Evolutionary conservation across 306 rosid genomes (phyloP).

Genomic region (Vachellia pachyceras): DNA sequence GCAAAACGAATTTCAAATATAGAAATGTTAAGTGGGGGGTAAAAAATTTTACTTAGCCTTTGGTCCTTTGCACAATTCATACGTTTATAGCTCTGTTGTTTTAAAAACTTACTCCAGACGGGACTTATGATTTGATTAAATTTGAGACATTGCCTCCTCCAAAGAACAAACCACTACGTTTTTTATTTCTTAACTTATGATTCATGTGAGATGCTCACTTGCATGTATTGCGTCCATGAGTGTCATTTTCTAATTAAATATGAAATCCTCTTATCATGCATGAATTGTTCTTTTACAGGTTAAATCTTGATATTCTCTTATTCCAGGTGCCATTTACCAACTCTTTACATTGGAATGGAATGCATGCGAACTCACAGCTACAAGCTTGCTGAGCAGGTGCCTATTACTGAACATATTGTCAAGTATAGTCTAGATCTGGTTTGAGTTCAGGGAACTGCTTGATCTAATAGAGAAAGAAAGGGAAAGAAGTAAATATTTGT

Average conservation of each 20-base stretch:
- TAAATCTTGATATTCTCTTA: conserved; percentile 73
- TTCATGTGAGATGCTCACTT: too few species aligned
- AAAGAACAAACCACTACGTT: conserved; percentile 9
- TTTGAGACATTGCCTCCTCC: neutral
- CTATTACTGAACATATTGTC: neutral
- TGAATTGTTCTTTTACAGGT: conserved; percentile 58
- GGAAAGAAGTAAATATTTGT: neutral
- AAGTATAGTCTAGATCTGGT: neutral
- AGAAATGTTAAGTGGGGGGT: neutral
- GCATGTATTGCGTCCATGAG: too few species aligned
- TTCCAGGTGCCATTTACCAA: conserved; percentile 99
- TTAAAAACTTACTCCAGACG: neutral
- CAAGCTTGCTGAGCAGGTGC: conserved; percentile 98
- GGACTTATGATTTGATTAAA: neutral
- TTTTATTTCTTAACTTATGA: conserved; percentile 23
- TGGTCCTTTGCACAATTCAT: neutral
- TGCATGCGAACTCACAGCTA: conserved; percentile 98
- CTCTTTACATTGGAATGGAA: conserved; percentile 98
- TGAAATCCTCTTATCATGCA: conserved; percentile 57
- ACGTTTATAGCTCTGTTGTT: neutral
- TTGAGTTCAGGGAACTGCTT: neutral
- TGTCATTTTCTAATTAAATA: neutral
- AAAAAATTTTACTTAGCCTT: neutral
- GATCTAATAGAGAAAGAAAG: neutral
- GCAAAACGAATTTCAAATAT: neutral